Evolutionary conservation across 2,329 filamentous ascomycete species (phyloP), one percentile per base, ranked within the genome.

Genomic region (Sporothrix variecibatus): DNA sequence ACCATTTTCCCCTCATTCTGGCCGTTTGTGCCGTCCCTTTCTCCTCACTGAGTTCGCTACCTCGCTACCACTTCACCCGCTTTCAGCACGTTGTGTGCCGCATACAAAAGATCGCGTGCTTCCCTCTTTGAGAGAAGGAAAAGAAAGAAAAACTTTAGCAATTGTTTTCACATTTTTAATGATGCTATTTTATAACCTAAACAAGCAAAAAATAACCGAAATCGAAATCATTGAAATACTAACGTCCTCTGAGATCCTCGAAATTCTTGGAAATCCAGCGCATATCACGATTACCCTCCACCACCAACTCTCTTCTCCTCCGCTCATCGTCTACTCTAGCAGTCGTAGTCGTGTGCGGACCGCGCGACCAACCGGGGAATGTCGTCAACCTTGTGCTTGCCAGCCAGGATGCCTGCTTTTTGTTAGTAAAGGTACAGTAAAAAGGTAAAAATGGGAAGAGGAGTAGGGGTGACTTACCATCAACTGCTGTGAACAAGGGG

Each of bases 401-500:
- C 93, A 78, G 94, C 88, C 64, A 97, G 84, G 78, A 97, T 95
- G 77, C 90, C 79, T 82, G 77, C n/a, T n/a, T 60, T 34, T 20
- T 60, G 56, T 60, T 34, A 60, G 56, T 31, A 65, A 15, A 7
- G 17, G 23, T 49, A 26, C 34, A 51, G 40, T 2, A 34, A 23
- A 20, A 8, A 11, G 20, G 17, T 20, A 23, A 53, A 26, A 5
- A 17, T 15, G 9, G 23, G 3, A 26, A 1, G 12, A 12, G 0
- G 23, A 17, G 3, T n/a, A 28, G 11, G 8, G n/a, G n/a, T n/a
- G n/a, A 73, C 79, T 64, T 51, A 80, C 79, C 90, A 76, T 94
- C 91, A 70, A 98, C 95, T 0, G 94, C 94, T 9, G 94, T 98
- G 81, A 99, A 97, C 6, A 99, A 85, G 26, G 96, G 96, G 82